A percentile compares a stretch with the other conserved stretches of the same genome.
phyloP scores from a whole-genome alignment of 805 yeast species.

The Millerozyma miso region DNA sequence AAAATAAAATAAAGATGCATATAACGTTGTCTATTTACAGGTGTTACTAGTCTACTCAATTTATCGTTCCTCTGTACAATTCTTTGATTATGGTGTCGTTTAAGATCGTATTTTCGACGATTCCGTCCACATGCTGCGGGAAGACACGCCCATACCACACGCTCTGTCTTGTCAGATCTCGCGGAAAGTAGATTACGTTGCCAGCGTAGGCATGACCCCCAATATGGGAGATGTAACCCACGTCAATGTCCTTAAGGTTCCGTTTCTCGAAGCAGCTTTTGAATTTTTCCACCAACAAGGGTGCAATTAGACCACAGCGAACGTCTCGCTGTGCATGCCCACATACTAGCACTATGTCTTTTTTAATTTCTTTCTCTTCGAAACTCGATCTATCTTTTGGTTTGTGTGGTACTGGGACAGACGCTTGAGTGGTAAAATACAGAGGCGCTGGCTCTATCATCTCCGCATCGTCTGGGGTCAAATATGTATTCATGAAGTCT shows the following conservation, averaged over 20 bases:
- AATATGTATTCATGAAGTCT: constrained; percentile 38
- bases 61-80: constrained; percentile 48
- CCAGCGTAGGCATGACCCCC: constrained; percentile 92
- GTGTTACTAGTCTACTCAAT: not conserved
- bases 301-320: constrained; percentile 68
- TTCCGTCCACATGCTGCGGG: constrained; percentile 63
- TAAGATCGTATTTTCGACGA: constrained; percentile 52
- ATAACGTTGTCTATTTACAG: not conserved
- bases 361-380: constrained; percentile 9
- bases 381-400: constrained; percentile 11
- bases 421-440: not conserved
- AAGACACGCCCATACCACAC: constrained; percentile 78
- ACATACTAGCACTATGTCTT: constrained; percentile 50
- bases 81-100: constrained; percentile 49
- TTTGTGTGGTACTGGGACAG: constrained; percentile 9
- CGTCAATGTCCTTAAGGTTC: constrained; percentile 23
- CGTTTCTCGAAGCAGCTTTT: constrained; percentile 32
- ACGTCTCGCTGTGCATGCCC: constrained; percentile 63
- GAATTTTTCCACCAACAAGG: constrained; percentile 51
- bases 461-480: constrained; percentile 27
- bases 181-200: constrained; percentile 55
- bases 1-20: too few species aligned
- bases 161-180: constrained; percentile 35
- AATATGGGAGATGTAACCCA: constrained; percentile 67
- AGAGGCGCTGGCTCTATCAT: constrained; percentile 11